Evolutionary conservation across 371 early-diverging fungal genomes (phyloP), one percentile per base, ranked within the genome.

Genomic region (Coemansia sp.): DNA sequence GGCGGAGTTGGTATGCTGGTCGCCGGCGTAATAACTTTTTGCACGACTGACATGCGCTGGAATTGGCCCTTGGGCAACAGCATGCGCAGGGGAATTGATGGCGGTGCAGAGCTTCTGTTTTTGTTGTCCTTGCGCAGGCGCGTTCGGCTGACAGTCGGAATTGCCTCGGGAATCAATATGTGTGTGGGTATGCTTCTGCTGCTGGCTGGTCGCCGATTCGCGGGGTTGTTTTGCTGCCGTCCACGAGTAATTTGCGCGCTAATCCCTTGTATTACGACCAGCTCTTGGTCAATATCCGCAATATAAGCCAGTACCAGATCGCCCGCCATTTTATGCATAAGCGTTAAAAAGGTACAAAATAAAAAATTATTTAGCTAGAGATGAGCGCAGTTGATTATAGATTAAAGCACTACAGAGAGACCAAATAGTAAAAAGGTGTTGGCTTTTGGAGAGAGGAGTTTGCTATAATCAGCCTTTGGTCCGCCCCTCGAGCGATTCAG

Each of bases 181-280:
- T 61, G 8, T 30, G 4, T 26, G 5, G 64, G 44, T 25, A 63
- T 11, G 42, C n/a, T 28, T 2, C 8, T 56, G 37, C 60, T 8
- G 14, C 56, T 25, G 14, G 25, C 56, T 28, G 42, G 57, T 56
- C 55, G 56, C 55, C 42, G 56, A 14, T 50, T 42, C 39, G 52
- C 44, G 18, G 40, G 58, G 30, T 50, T 40, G n/a, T 52, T 63
- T 40, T 65, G 78, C 54, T 69, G 69, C 44, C 63, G 55, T 6
- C 55, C 54, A 33, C 78, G 78, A 6, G 50, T 55, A n/a, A 65
- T 53, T 42, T 78, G 78, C 2, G 78, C 78, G 9, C 67, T 58
- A 25, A 75, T 78, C 5, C 78, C 78, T 33, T 75, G 75, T 58
- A 67, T 14, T 37, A 78, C 53, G 16, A 78, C 53, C 52, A 78